Percentiles rank a stretch among this genome's conserved stretches.
Evolutionary conservation across 805 yeast genomes (phyloP).

Genomic region (Wickerhamomyces tratensis): DNA sequence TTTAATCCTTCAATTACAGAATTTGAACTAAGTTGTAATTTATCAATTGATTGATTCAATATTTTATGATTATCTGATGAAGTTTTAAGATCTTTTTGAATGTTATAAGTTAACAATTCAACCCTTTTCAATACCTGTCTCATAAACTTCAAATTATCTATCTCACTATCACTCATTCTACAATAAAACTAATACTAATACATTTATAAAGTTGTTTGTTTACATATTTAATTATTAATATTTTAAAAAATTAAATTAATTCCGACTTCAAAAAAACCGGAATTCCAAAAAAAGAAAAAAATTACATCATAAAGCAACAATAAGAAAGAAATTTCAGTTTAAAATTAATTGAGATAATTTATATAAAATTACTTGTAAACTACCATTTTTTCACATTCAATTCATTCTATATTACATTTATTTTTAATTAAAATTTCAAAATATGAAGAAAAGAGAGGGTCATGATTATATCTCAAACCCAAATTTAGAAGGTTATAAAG

Average conservation of each 20-base stretch:
- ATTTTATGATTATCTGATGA: background rate
- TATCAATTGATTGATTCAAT: background rate
- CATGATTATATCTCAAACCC: conserved; percentile 6
- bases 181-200: background rate
- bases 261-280: no score
- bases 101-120: conserved; percentile 1
- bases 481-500: conserved; percentile 16
- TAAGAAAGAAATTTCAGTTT: no score
- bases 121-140: conserved; percentile 4
- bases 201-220: conserved; percentile 1
- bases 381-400: no score
- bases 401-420: no score
- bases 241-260: no score
- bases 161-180: conserved; percentile 1
- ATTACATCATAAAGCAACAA: no score
- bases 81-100: conserved; percentile 3
- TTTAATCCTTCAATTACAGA: background rate
- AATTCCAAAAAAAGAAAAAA: no score
- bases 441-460: background rate
- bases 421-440: no score
- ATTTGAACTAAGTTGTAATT: background rate
- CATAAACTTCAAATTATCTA: conserved; percentile 5
- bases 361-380: no score
- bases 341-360: no score
- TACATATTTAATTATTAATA: no score